phyloP scores from a whole-genome alignment of 306 rosid species.

The Malus sylvestris region DNA sequence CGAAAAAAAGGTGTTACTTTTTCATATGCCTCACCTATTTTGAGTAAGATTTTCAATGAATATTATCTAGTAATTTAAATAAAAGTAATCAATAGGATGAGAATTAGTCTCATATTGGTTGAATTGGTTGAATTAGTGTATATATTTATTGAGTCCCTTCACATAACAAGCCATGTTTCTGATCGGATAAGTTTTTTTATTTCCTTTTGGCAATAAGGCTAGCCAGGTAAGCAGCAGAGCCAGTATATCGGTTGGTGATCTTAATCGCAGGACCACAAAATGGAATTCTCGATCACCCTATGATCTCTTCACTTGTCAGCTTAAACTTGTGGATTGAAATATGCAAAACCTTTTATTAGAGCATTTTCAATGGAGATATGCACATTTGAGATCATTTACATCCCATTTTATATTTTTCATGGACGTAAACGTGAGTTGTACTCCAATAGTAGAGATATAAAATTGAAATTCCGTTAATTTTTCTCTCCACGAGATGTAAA shows the following conservation, averaged over 20 bases:
- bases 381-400: too few relatives aligned
- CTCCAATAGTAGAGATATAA: too few relatives aligned
- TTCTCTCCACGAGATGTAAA: too few relatives aligned
- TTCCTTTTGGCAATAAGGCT: background rate
- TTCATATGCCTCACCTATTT: background rate
- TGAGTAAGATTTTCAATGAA: background rate
- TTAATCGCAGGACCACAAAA: background rate
- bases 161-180: background rate
- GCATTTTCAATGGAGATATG: too few relatives aligned
- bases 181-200: background rate
- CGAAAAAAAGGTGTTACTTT: background rate
- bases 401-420: too few relatives aligned
- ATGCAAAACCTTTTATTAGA: background rate
- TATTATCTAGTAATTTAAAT: background rate
- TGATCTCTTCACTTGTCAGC: too few relatives aligned
- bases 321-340: background rate
- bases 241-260: background rate
- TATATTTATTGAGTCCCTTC: background rate
- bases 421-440: too few relatives aligned
- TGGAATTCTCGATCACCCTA: background rate
- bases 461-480: too few relatives aligned
- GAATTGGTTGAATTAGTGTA: background rate
- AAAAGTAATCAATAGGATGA: background rate
- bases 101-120: background rate
- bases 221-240: background rate